Percentiles rank a stretch among this genome's conserved stretches.
These are phyloP conservation scores for Saccharum officinarum DNA, from an alignment of 176 grass and related monocot genomes.

Conservation along the genomic window DNA sequence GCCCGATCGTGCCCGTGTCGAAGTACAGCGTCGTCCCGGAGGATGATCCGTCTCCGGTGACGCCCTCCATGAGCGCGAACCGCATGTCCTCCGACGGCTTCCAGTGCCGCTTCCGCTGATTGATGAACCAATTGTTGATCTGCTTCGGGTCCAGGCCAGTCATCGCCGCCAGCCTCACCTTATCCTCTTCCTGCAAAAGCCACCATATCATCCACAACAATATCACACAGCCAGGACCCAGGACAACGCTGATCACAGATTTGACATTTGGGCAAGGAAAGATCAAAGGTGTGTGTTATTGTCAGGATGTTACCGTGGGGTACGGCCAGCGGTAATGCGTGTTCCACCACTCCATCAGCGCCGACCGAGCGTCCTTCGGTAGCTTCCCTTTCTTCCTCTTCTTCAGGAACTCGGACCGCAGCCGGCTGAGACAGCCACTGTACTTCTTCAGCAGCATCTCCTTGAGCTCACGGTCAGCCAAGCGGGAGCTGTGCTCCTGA, in stretches of 20 bases:
- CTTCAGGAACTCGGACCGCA: constrained; percentile 92
- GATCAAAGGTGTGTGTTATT: neutral
- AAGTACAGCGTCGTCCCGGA: constrained; percentile 82
- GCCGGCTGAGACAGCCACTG: constrained; percentile 78
- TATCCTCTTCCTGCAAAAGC: constrained; percentile 74
- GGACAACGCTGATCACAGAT: neutral
- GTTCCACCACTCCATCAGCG: constrained; percentile 92
- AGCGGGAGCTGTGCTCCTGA: constrained; percentile 49
- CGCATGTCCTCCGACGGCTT: constrained; percentile 94
- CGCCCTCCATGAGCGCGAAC: constrained; percentile 80
- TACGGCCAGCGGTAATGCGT: constrained; percentile 95
- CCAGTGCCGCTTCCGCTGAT: constrained; percentile 96
- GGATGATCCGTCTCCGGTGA: constrained; percentile 53
- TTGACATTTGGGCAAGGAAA: neutral
- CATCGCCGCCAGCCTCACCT: constrained; percentile 64
- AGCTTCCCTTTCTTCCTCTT: constrained; percentile 99
- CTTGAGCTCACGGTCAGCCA: constrained; percentile 83
- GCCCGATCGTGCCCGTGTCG: constrained; percentile 69
- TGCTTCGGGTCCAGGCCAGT: constrained; percentile 88
- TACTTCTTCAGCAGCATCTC: constrained; percentile 99
- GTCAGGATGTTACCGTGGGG: constrained; percentile 56
- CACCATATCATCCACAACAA: neutral
- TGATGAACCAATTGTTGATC: constrained; percentile 99
- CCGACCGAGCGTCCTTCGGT: constrained; percentile 69
- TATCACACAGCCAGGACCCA: too few species aligned